Conservation (phyloP, 208 protist genomes). For the Wallacemonas sp. region DNA sequence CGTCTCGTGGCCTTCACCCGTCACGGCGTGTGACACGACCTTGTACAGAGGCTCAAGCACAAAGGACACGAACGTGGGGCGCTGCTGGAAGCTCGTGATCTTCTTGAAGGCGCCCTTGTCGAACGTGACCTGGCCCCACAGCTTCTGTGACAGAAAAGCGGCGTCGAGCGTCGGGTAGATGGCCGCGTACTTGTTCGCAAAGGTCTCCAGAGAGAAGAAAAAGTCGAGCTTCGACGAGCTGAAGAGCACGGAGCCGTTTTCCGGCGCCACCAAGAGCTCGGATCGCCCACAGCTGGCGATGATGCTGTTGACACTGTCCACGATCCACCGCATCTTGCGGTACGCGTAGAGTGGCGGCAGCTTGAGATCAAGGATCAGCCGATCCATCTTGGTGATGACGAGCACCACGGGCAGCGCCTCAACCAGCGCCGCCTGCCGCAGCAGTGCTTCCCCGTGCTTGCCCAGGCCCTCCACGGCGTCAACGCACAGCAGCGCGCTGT, state of each 20-base stretch:
- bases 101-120: conserved; percentile 61
- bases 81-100: conserved; percentile 59
- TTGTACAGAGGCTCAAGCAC: conserved; percentile 99
- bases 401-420: conserved; percentile 91
- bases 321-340: conserved; percentile 95
- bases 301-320: conserved; percentile 96
- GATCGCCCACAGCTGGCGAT: conserved; percentile 55
- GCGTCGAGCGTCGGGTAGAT: conserved; percentile 56
- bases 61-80: conserved; percentile 98
- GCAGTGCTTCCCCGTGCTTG: conserved; percentile 72
- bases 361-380: conserved; percentile 98
- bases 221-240: conserved; percentile 82
- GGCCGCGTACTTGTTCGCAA: conserved; percentile 94
- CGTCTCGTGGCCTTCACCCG: conserved; percentile 49
- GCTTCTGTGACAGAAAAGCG: conserved; percentile 82
- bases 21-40: conserved; percentile 84
- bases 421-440: conserved; percentile 77
- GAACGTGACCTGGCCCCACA: conserved; percentile 98
- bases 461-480: conserved; percentile 98
- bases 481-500: conserved; percentile 96
- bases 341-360: conserved; percentile 99
- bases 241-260: conserved; percentile 94
- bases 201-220: conserved; percentile 95
- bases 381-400: conserved; percentile 98
- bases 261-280: conserved; percentile 54